These are phyloP conservation scores for Ogataea neopini DNA, from an alignment of 805 yeast species.

Conservation along the genomic window DNA sequence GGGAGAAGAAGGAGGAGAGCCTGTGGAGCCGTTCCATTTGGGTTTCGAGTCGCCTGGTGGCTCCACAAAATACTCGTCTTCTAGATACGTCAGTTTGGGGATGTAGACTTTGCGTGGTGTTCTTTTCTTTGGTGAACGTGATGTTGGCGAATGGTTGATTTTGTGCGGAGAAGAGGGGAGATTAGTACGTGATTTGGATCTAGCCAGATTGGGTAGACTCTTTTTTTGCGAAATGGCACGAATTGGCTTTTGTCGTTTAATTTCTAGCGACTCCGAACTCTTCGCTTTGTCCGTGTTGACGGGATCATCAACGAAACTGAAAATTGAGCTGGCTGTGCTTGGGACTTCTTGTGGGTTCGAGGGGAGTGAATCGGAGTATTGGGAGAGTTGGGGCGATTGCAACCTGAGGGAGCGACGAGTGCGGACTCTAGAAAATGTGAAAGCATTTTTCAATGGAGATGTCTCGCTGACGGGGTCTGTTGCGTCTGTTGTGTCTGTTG, in stretches of 20 bases:
- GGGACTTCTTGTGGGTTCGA: neutral
- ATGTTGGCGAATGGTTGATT: neutral
- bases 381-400: neutral
- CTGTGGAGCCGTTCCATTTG: constrained; percentile 13
- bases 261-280: neutral
- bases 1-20: constrained; percentile 3
- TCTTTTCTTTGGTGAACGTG: neutral
- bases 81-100: constrained; percentile 16
- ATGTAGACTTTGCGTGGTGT: constrained; percentile 20
- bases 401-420: neutral
- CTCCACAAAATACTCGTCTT: constrained; percentile 22
- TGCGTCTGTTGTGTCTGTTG: neutral
- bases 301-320: constrained; percentile 12
- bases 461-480: neutral
- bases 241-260: neutral
- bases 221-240: neutral
- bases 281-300: neutral
- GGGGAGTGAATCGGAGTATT: neutral
- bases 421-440: constrained; percentile 2
- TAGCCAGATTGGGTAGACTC: no score
- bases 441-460: neutral
- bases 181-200: no score
- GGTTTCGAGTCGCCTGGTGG: constrained; percentile 15
- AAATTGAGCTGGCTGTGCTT: constrained; percentile 5
- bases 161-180: neutral